Evolutionary conservation across 225 moss, liverwort and hornwort species (phyloP).

Genomic region (Climacium dendroides): DNA sequence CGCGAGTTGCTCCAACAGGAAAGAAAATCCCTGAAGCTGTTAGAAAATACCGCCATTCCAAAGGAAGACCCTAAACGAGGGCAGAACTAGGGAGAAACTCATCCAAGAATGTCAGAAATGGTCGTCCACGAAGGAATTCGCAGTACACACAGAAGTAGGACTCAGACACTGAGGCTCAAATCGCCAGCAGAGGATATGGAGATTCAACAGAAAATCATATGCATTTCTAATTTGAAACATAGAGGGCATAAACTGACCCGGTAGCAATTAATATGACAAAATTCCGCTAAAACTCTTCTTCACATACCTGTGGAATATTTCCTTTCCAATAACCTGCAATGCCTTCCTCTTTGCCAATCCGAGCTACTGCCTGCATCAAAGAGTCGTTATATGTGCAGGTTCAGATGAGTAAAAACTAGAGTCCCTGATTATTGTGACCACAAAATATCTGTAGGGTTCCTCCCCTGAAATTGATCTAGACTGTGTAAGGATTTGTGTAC

Average conservation of each 20-base stretch:
- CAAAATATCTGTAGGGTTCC: not conserved
- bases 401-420: not conserved
- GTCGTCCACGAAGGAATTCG: not conserved
- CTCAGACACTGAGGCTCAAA: not conserved
- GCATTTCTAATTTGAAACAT: not conserved
- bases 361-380: slow-evolving; percentile 42
- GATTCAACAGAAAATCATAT: not conserved
- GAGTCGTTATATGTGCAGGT: not conserved
- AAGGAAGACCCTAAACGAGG: not conserved
- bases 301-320: slow-evolving; percentile 63
- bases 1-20: not conserved
- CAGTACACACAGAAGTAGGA: not conserved
- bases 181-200: not conserved
- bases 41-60: not conserved
- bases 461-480: not conserved
- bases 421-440: not conserved
- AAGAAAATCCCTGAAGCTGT: not conserved
- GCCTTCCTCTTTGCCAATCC: slow-evolving; percentile 72
- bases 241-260: not conserved
- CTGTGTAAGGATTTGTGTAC: not conserved
- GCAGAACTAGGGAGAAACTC: not conserved
- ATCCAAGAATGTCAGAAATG: not conserved
- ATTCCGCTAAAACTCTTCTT: not conserved
- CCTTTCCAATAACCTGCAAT: slow-evolving; percentile 80
- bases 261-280: not conserved